Evolutionary conservation across 2,329 filamentous ascomycete species (phyloP).

Genomic region (Rutstroemia sp.): DNA sequence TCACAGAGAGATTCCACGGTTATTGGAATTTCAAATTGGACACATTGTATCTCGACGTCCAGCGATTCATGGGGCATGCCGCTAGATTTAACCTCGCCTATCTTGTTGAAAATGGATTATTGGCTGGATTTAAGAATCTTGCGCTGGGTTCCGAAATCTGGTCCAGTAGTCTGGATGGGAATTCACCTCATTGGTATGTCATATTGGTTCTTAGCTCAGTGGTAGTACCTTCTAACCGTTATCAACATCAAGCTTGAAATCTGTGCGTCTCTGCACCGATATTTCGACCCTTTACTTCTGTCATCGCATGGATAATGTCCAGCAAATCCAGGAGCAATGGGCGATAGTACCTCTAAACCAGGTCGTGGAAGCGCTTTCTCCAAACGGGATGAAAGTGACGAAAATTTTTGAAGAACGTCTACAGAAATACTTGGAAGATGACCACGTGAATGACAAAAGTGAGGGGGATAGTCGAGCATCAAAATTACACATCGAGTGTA

Average conservation of each 20-base stretch:
- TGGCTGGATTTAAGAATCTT: neutral
- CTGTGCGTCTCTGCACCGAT: neutral
- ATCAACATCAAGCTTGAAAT: neutral
- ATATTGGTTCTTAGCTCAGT: neutral
- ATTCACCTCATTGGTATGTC: neutral
- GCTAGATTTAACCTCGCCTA: neutral
- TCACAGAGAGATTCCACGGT: neutral
- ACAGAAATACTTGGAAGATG: neutral
- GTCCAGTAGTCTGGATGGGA: neutral
- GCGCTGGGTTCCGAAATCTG: neutral
- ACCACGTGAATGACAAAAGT: neutral
- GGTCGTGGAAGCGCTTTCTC: neutral
- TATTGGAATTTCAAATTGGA: slow-evolving; percentile 3
- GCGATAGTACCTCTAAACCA: neutral
- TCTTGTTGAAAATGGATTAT: neutral
- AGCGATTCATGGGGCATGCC: neutral
- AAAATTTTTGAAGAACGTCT: neutral
- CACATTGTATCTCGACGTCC: neutral
- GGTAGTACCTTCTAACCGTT: neutral
- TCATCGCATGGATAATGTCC: neutral
- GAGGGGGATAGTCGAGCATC: neutral
- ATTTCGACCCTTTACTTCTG: neutral
- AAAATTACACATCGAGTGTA: neutral
- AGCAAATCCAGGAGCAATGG: neutral
- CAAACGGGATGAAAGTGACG: neutral